Evolutionary conservation across 164 flowering plant species (phyloP), one percentile per base, ranked within the genome.

Genomic region (Chloranthus sessilifolius): DNA sequence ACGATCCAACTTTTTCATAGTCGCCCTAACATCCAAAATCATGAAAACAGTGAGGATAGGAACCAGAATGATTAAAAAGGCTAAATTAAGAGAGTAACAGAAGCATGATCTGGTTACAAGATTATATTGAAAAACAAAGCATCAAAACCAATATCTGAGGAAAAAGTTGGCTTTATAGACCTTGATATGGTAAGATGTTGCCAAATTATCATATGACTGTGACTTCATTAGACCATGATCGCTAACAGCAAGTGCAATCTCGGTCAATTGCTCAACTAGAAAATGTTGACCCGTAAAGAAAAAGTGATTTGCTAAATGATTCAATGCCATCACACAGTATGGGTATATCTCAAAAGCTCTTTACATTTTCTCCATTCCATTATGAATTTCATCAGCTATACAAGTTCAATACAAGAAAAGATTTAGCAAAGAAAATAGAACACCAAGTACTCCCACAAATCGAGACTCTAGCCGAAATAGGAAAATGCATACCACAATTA

Each of bases 91-190:
- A 42, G 20, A 24, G 33, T 4, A 39, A 20, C 0, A 15, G 7
- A 24, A 20, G 11, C n/a, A 57, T n/a, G n/a, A n/a, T n/a, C n/a
- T n/a, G n/a, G n/a, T n/a, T n/a, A n/a, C n/a, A 5, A 12, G 20
- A 9, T 6, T 0, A 34, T 10, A 21, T 27, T 22, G 5, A 11
- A 14, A 28, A 55, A 14, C 17, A 54, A 17, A 48, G 9, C 14
- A 52, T 42, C 16, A 39, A 25, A 26, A 7, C 16, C 14, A 1
- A 19, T 9, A n/a, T 5, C 7, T 11, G 52, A 24, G 22, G 2
- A 38, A 15, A 8, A 37, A 41, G 38, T 17, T 22, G 5, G 8
- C 28, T 41, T 21, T 47, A 31, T 12, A 62, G 58, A n/a, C n/a
- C n/a, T 33, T 33, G 36, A 7, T 33, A 33, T 33, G 36, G 12